These are phyloP conservation scores for Flagelloscypha sp. DNA, from an alignment of 768 basidiomycete genomes.

Conservation along the genomic window DNA sequence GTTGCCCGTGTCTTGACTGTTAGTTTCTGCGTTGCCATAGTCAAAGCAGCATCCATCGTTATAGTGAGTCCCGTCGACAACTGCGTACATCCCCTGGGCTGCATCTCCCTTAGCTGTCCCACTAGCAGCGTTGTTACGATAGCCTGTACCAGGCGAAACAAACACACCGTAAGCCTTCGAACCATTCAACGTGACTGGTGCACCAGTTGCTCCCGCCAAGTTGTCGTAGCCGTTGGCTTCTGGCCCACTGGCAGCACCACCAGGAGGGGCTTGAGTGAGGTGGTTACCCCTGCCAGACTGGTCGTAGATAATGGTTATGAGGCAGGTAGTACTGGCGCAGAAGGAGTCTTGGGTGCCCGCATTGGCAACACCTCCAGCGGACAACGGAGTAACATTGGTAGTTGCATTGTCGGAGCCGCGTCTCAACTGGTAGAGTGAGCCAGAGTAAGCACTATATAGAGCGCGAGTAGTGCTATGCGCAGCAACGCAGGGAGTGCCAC, in stretches of 20 bases:
- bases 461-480: no score
- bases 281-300: constrained; percentile 6
- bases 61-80: constrained; percentile 12
- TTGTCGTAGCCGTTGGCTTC: no score
- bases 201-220: constrained; percentile 8
- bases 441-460: constrained; percentile 6
- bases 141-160: no score
- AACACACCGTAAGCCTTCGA: constrained; percentile 10
- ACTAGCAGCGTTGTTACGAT: constrained; percentile 8
- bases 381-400: constrained; percentile 5
- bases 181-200: constrained; percentile 11
- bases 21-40: constrained; percentile 12
- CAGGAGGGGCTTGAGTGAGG: constrained; percentile 8
- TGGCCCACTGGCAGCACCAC: constrained; percentile 4
- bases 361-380: constrained; percentile 11
- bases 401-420: constrained; percentile 9
- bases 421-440: constrained; percentile 10
- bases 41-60: constrained; percentile 10
- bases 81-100: constrained; percentile 7
- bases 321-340: no score
- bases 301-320: constrained; percentile 12
- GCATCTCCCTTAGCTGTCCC: constrained; percentile 9
- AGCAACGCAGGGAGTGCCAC: constrained; percentile 10
- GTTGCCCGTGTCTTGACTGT: constrained; percentile 5
- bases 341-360: constrained; percentile 9